Evolutionary conservation across 2,329 filamentous ascomycete species (phyloP).

Genomic region (Myriosclerotinia scirpicola): DNA sequence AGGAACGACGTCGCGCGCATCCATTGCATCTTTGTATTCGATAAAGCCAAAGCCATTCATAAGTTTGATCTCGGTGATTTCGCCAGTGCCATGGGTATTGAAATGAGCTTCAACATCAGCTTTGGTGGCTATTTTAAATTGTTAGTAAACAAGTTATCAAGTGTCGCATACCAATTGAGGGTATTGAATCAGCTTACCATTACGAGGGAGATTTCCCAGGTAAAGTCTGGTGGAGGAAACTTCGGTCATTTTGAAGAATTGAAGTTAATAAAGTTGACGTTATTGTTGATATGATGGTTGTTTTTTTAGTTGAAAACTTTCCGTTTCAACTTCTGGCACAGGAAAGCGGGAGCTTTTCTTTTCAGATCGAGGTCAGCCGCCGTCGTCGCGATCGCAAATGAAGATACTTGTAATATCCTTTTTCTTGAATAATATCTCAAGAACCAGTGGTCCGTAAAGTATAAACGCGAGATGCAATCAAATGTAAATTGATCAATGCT

Average conservation of each 20-base stretch:
- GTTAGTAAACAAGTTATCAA: background rate
- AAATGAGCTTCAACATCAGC: conserved; percentile 96
- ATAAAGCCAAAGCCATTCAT: conserved; percentile 99
- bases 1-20: conserved; percentile 96
- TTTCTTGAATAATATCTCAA: no score
- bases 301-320: conserved; percentile 7
- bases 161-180: conserved; percentile 7
- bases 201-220: conserved; percentile 94
- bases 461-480: conserved; percentile 10
- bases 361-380: background rate
- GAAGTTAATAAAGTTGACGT: conserved; percentile 3
- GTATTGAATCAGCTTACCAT: conserved; percentile 62
- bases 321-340: background rate
- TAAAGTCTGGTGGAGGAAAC: conserved; percentile 95
- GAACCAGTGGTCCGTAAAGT: no score
- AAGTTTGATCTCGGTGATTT: conserved; percentile 98
- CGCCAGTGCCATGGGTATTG: conserved; percentile 90
- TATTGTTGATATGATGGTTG: background rate
- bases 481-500: conserved; percentile 16
- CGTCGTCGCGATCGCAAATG: conserved; percentile 15
- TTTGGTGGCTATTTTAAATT: conserved; percentile 72
- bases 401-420: no score
- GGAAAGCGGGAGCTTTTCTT: background rate
- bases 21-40: conserved; percentile 98
- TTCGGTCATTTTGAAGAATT: conserved; percentile 61